These are phyloP conservation scores for Triticum urartu DNA, from an alignment of 176 grass and related monocot species.

Conservation along the genomic window DNA sequence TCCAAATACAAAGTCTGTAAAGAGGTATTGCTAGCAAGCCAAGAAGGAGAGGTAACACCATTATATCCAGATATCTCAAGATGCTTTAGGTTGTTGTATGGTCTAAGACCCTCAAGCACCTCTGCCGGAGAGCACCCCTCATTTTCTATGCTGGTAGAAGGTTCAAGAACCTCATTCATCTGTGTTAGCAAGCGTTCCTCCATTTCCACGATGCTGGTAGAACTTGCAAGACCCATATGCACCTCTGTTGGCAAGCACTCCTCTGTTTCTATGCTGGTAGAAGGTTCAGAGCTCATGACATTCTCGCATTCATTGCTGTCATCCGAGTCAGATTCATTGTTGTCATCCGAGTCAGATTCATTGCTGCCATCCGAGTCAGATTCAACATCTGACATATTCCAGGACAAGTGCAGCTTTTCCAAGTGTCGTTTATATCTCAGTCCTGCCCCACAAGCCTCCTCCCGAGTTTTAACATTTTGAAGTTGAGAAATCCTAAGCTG, in stretches of 20 bases:
- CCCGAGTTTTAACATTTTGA: background rate
- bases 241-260: background rate
- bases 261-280: too few relatives aligned
- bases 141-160: background rate
- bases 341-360: too few relatives aligned
- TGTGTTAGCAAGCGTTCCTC: too few relatives aligned
- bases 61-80: background rate
- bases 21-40: background rate
- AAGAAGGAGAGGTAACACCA: background rate
- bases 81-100: rapidly evolving
- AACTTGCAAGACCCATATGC: too few relatives aligned
- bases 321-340: too few relatives aligned
- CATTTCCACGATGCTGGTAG: too few relatives aligned
- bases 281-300: background rate
- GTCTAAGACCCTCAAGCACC: background rate
- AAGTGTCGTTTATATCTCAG: background rate
- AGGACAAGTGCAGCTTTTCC: slow-evolving; percentile 2
- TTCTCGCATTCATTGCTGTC: background rate
- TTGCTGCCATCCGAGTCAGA: too few relatives aligned
- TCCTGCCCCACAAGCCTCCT: background rate
- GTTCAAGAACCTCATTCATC: background rate
- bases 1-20: background rate
- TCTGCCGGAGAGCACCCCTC: background rate
- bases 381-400: background rate
- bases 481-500: background rate